Percentiles rank a stretch among this genome's conserved stretches.
Conservation (phyloP, 371 early-diverging fungal genomes). For the Apophysomyces variabilis region DNA sequence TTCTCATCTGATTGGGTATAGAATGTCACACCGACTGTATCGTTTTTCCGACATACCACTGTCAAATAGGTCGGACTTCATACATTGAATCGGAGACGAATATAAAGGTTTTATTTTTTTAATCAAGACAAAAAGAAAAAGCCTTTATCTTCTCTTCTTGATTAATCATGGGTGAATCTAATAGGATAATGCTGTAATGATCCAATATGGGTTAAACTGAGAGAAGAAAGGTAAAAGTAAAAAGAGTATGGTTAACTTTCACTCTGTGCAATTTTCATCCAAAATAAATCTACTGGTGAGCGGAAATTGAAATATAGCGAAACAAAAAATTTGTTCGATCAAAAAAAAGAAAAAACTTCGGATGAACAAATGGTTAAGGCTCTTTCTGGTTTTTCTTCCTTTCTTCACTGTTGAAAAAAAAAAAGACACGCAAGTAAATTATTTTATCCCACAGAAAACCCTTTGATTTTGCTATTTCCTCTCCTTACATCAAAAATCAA, state of each 20-base stretch:
- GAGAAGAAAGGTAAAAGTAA: neutral
- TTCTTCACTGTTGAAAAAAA: slow-evolving; percentile 7
- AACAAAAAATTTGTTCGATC: neutral
- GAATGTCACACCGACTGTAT: neutral
- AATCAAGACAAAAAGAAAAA: neutral
- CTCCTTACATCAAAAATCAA: neutral
- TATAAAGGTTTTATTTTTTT: slow-evolving; percentile 4
- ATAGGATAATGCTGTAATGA: too few species aligned
- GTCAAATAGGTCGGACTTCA: neutral
- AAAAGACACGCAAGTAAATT: neutral
- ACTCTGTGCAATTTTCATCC: too few species aligned
- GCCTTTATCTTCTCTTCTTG: too few species aligned
- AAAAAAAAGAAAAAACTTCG: neutral
- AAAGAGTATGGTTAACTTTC: neutral
- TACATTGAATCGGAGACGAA: neutral
- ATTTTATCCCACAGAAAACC: slow-evolving; percentile 11
- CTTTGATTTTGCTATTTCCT: slow-evolving; percentile 15
- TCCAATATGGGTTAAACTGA: neutral
- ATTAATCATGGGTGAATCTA: too few species aligned
- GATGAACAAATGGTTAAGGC: neutral
- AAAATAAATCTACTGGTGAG: too few species aligned
- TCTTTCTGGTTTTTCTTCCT: slow-evolving; percentile 8
- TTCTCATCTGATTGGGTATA: too few species aligned
- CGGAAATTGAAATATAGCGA: too few species aligned
- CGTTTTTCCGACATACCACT: slow-evolving; percentile 1